Base-by-base conservation (phyloP, 1,284 basidiomycete genomes). In the Meripilus lineatus region DNA sequence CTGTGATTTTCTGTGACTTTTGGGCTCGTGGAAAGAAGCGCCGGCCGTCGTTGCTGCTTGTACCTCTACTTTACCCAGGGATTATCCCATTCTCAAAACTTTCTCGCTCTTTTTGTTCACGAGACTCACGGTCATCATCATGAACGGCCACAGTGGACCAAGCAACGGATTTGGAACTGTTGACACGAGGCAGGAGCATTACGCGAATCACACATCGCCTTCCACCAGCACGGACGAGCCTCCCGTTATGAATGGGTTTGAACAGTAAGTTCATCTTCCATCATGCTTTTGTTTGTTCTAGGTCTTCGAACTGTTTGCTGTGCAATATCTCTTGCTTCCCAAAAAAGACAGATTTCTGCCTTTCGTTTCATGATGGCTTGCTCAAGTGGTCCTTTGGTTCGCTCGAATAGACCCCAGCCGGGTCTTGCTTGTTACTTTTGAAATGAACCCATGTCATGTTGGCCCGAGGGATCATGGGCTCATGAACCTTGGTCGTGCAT, bases 81-180 rank as follows among this genome's bases (percentile, higher is more conserved):
- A n/a, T n/a, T n/a, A n/a, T n/a, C n/a, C n/a, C n/a, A n/a, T n/a
- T n/a, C n/a, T n/a, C n/a, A n/a, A n/a, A n/a, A n/a, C n/a, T n/a
- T n/a, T n/a, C n/a, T n/a, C n/a, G n/a, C n/a, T n/a, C n/a, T n/a
- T 36, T 36, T 20, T 20, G 10, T 17, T 36, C 28, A 30, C 28
- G 28, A 30, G n/a, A 10, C 8, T 30, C 28, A 30, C 28, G 28
- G n/a, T 28, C 30, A 45, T 38, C 14, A 51, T 38, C 22, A 59
- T 61, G 56, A 63, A 64, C 53, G 62, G 61, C n/a, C 59, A 63
- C 51, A 44, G 52, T 37, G 60, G 57, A 46, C 56, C 55, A 33
- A 62, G 59, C 51, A 64, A 63, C 46, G 61, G 60, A 45, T 48
- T 50, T 25, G 56, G 47, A 32, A 35, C 40, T 30, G 51, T 44